Percentiles rank a stretch among this genome's conserved stretches.
These are phyloP conservation scores for Colletotrichum sojae DNA, from an alignment of 2,329 filamentous ascomycete species.

Conservation along the genomic window DNA sequence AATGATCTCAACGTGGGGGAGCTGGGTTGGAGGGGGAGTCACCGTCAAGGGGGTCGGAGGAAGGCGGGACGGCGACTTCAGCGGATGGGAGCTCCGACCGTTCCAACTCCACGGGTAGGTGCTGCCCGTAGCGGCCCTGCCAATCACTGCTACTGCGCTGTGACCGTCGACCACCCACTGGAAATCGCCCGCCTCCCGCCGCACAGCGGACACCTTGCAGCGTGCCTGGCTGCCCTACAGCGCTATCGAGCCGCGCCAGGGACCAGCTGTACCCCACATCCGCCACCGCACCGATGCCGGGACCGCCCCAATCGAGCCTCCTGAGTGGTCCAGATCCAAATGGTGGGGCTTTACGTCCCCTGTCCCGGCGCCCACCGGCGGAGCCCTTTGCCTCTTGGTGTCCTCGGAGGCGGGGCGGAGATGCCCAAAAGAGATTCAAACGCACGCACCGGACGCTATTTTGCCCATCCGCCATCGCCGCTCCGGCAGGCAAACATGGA, in stretches of 20 bases:
- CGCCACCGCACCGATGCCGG: slow-evolving; percentile 21
- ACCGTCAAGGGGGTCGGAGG: slow-evolving; percentile 12
- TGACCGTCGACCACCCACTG: too few species aligned
- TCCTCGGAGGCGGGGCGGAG: slow-evolving; percentile 37
- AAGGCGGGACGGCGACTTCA: slow-evolving; percentile 11
- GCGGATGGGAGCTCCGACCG: slow-evolving; percentile 28
- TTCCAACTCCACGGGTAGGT: not conserved
- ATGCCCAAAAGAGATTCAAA: slow-evolving; percentile 38
- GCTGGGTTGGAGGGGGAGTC: slow-evolving; percentile 10
- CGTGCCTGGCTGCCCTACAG: too few species aligned
- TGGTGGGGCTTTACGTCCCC: not conserved
- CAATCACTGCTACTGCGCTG: too few species aligned
- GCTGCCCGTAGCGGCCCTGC: too few species aligned
- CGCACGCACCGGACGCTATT: not conserved
- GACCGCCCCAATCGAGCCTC: not conserved
- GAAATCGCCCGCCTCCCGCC: too few species aligned
- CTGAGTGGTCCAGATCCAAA: not conserved
- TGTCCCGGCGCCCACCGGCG: slow-evolving; percentile 10
- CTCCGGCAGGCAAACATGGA: slow-evolving; percentile 28
- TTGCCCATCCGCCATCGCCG: slow-evolving; percentile 20
- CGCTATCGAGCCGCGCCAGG: not conserved
- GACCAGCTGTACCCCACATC: slow-evolving; percentile 9
- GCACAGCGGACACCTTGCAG: too few species aligned
- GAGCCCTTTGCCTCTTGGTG: slow-evolving; percentile 1
- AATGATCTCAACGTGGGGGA: slow-evolving; percentile 26